Percentiles rank a stretch among this genome's conserved stretches.
These are phyloP conservation scores for Metschnikowia arizonensis DNA, from an alignment of 805 yeast genomes.

Conservation along the genomic window DNA sequence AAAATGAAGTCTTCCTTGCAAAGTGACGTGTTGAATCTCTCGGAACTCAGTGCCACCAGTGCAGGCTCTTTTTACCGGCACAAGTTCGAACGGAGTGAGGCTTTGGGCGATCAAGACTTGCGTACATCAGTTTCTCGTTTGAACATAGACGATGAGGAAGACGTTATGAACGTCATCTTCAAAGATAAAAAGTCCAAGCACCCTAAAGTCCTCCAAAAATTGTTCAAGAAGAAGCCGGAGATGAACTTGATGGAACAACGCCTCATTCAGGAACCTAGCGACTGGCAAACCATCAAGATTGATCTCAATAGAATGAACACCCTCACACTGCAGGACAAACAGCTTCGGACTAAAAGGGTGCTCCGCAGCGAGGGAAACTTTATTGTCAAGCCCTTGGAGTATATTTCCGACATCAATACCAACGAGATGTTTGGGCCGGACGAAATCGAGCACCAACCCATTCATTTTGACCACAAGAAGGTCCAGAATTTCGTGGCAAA, in stretches of 20 bases:
- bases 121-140: constrained; percentile 18
- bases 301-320: constrained; percentile 65
- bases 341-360: constrained; percentile 60
- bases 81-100: constrained; percentile 43
- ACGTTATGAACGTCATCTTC: constrained; percentile 39
- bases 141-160: constrained; percentile 23
- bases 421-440: constrained; percentile 33
- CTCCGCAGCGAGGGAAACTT: constrained; percentile 35
- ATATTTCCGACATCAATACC: constrained; percentile 38
- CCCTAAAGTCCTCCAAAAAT: constrained; percentile 44
- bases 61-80: constrained; percentile 84
- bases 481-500: constrained; percentile 31
- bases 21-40: constrained; percentile 45
- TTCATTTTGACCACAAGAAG: constrained; percentile 22
- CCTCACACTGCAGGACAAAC: constrained; percentile 62
- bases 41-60: constrained; percentile 83
- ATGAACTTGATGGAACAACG: constrained; percentile 43
- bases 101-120: constrained; percentile 11
- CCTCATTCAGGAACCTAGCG: constrained; percentile 35
- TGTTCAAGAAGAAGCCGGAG: constrained; percentile 30
- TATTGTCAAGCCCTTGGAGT: constrained; percentile 42
- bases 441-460: constrained; percentile 8
- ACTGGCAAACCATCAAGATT: constrained; percentile 28
- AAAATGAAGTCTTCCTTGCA: constrained; percentile 39
- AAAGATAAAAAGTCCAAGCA: constrained; percentile 40